Conservation (phyloP, 768 basidiomycete genomes). For the Podaxis carcinomalis region DNA sequence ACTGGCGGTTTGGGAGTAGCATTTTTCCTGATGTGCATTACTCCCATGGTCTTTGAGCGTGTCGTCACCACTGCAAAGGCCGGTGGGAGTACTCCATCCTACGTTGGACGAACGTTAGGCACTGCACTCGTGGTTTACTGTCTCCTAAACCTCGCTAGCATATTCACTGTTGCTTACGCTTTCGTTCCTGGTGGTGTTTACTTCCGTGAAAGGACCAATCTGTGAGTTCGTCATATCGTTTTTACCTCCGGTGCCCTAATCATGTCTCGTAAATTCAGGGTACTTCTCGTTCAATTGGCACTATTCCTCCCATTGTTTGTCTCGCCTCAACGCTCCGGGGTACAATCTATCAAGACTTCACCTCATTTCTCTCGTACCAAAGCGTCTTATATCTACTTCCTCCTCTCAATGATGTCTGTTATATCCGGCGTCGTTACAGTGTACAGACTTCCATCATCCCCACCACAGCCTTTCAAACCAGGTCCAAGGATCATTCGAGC, state of each 20-base stretch:
- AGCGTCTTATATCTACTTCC: constrained; percentile 23
- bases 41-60: constrained; percentile 49
- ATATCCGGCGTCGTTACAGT: constrained; percentile 50
- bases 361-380: constrained; percentile 8
- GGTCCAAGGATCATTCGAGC: constrained; percentile 68
- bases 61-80: constrained; percentile 31
- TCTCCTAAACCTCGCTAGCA: constrained; percentile 60
- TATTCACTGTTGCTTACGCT: constrained; percentile 87
- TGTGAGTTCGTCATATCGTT: constrained; percentile 40
- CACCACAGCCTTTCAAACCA: constrained; percentile 56
- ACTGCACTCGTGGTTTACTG: constrained; percentile 57
- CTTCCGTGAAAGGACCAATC: constrained; percentile 73
- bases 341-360: not conserved
- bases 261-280: constrained; percentile 29
- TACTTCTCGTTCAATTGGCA: constrained; percentile 49
- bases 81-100: not conserved
- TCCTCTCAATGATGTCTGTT: constrained; percentile 37
- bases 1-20: constrained; percentile 59
- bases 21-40: constrained; percentile 59
- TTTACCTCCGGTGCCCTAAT: not conserved
- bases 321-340: not conserved
- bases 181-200: constrained; percentile 80
- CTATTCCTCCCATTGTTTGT: constrained; percentile 38
- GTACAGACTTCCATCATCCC: constrained; percentile 44
- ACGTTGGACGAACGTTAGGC: constrained; percentile 21